A percentile compares a stretch with the other conserved stretches of the same genome.
Evolutionary conservation across 192 early-diverging fungal genomes (phyloP).

Genomic region (Powellomyces hirtus): DNA sequence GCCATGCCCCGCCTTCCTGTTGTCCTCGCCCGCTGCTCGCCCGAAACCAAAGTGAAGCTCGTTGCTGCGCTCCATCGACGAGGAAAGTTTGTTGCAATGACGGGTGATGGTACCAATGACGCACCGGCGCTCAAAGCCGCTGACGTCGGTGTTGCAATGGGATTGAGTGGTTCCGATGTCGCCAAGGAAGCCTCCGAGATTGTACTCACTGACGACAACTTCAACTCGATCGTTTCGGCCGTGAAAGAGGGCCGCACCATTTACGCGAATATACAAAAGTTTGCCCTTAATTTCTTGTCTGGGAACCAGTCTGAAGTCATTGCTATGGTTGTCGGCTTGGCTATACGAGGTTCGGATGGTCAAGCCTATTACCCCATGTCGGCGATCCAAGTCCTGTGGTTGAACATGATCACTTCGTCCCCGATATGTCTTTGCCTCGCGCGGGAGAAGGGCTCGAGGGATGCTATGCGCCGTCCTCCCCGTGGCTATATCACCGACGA

Average conservation of each 20-base stretch:
- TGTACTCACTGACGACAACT: conserved; percentile 98
- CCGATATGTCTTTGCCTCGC: too few species aligned
- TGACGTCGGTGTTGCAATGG: conserved; percentile 99
- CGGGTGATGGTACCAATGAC: conserved; percentile 99
- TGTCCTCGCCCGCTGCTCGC: conserved; percentile 47
- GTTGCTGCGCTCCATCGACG: conserved; percentile 42
- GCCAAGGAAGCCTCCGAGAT: conserved; percentile 97
- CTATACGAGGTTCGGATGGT: conserved; percentile 60
- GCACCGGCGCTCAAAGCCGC: conserved; percentile 97
- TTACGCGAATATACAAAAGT: conserved; percentile 62
- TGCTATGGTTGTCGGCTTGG: conserved; percentile 69
- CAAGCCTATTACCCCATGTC: conserved; percentile 73
- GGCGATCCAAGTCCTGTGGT: conserved; percentile 79
- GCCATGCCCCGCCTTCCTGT: conserved; percentile 31
- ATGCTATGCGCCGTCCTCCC: conserved; percentile 7
- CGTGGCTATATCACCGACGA: not conserved
- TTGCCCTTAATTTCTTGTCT: conserved; percentile 48
- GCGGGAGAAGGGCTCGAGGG: conserved; percentile 27
- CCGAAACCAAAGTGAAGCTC: conserved; percentile 41
- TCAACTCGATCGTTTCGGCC: conserved; percentile 94
- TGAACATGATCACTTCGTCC: conserved; percentile 78
- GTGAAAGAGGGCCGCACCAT: conserved; percentile 94
- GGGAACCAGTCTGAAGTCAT: conserved; percentile 76
- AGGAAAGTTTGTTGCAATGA: conserved; percentile 78
- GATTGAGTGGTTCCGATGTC: conserved; percentile 93